phyloP scores from a whole-genome alignment of 1,139 yeast genomes.

The Pichia sp. region DNA sequence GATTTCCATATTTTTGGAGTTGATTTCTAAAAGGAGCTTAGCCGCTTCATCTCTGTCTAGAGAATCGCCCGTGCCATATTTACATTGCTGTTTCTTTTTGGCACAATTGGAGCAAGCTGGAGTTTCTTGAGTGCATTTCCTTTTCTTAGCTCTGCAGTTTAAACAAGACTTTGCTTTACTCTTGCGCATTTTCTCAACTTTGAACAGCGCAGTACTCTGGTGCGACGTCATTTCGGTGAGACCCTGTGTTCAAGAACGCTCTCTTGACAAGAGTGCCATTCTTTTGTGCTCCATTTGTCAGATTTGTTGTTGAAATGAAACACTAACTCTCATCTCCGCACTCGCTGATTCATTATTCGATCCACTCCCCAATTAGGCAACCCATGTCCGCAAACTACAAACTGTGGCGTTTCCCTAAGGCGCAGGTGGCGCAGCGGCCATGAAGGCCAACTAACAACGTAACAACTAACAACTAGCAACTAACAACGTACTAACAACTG shows the following conservation, averaged over 20 bases:
- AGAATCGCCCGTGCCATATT: constrained; percentile 2
- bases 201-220: constrained; percentile 14
- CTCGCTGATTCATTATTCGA: neutral
- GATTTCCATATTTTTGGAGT: neutral
- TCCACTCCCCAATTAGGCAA: neutral
- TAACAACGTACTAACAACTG: too few species aligned
- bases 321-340: neutral
- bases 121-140: constrained; percentile 15
- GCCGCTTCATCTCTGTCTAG: constrained; percentile 10
- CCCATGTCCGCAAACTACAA: too few species aligned
- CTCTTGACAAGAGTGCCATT: too few species aligned
- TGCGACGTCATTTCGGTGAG: neutral
- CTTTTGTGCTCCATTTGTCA: neutral
- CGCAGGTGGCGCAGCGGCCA: too few species aligned
- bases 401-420: too few species aligned
- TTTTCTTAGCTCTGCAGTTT: constrained; percentile 16
- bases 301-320: neutral
- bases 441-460: too few species aligned
- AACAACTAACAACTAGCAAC: too few species aligned
- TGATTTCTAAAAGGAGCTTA: constrained; percentile 4
- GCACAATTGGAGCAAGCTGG: constrained; percentile 17
- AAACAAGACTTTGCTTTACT: constrained; percentile 16
- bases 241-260: too few species aligned
- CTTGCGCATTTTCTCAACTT: constrained; percentile 8
- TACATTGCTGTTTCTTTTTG: constrained; percentile 10